A percentile compares a stretch with the other conserved stretches of the same genome.
These are phyloP conservation scores for Pichia cabralensis DNA, from an alignment of 805 yeast genomes.

Conservation along the genomic window DNA sequence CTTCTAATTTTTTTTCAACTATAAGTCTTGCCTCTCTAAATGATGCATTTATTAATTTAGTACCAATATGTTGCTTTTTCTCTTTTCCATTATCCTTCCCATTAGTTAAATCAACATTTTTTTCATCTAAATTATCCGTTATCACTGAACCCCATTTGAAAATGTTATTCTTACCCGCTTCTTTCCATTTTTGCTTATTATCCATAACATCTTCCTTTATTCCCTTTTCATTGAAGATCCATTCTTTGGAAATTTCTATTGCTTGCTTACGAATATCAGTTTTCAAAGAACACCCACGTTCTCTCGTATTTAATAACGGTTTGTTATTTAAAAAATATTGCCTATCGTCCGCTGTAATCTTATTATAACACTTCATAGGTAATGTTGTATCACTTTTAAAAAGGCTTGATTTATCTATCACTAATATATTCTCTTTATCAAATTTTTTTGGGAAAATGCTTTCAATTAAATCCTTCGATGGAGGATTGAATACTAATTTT, in stretches of 20 bases:
- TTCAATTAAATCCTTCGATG: slow-evolving; percentile 8
- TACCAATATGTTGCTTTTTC: slow-evolving; percentile 2
- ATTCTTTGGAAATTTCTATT: slow-evolving; percentile 11
- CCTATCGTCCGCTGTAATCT: slow-evolving; percentile 8
- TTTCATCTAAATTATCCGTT: neutral
- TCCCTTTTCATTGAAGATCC: slow-evolving; percentile 23
- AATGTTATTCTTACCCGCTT: slow-evolving; percentile 4
- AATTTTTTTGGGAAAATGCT: neutral
- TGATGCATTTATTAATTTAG: slow-evolving; percentile 15
- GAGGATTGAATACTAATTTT: slow-evolving; percentile 2
- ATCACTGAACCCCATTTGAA: slow-evolving; percentile 14
- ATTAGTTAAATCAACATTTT: too few relatives aligned
- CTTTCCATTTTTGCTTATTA: slow-evolving; percentile 1
- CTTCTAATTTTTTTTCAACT: slow-evolving; percentile 15
- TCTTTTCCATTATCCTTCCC: neutral
- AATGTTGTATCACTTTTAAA: too few relatives aligned
- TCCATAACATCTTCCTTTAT: neutral
- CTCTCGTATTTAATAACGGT: slow-evolving; percentile 12
- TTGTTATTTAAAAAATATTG: slow-evolving; percentile 5
- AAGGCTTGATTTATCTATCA: too few relatives aligned
- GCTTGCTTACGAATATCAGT: slow-evolving; percentile 11
- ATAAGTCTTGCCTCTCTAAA: slow-evolving; percentile 13
- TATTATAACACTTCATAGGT: slow-evolving; percentile 9
- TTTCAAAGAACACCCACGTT: slow-evolving; percentile 13
- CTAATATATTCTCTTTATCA: too few relatives aligned